phyloP scores from a whole-genome alignment of 2,329 filamentous ascomycete genomes.

The Cladophialophora psammophila region DNA sequence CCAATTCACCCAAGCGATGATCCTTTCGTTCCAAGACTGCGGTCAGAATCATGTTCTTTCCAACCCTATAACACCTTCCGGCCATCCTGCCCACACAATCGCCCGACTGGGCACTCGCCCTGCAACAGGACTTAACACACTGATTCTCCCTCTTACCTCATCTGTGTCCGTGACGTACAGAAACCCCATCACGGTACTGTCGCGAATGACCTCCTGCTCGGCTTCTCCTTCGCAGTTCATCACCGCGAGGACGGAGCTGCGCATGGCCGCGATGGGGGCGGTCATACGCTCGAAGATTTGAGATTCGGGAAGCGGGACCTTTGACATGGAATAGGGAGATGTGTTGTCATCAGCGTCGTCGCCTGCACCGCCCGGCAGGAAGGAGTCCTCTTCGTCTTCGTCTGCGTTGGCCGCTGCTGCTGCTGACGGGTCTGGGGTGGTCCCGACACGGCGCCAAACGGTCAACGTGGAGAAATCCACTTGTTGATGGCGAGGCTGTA shows the following conservation, averaged over 20 bases:
- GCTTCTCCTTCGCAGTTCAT: conserved; percentile 78
- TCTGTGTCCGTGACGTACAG: conserved; percentile 93
- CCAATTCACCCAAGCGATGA: not conserved
- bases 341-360: conserved; percentile 44
- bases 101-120: conserved; percentile 81
- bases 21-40: not conserved
- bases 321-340: conserved; percentile 20
- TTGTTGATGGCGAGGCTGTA: conserved; percentile 87
- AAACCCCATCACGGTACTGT: conserved; percentile 88
- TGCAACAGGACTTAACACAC: conserved; percentile 82
- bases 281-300: conserved; percentile 44
- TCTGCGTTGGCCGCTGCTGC: conserved; percentile 12
- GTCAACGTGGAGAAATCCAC: conserved; percentile 77
- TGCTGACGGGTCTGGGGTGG: conserved; percentile 26
- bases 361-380: conserved; percentile 45
- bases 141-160: conserved; percentile 78
- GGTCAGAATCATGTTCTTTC: conserved; percentile 57
- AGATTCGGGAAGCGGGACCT: conserved; percentile 38
- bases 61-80: conserved; percentile 81
- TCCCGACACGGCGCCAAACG: conserved; percentile 70
- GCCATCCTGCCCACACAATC: conserved; percentile 84
- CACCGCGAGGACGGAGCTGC: conserved; percentile 84
- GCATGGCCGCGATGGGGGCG: conserved; percentile 58
- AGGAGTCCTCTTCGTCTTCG: conserved; percentile 48
- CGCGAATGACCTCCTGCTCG: conserved; percentile 70